Evolutionary conservation across 495 filamentous ascomycete genomes (phyloP), one percentile per base, ranked within the genome.

Genomic region (Cryomyces minteri): DNA sequence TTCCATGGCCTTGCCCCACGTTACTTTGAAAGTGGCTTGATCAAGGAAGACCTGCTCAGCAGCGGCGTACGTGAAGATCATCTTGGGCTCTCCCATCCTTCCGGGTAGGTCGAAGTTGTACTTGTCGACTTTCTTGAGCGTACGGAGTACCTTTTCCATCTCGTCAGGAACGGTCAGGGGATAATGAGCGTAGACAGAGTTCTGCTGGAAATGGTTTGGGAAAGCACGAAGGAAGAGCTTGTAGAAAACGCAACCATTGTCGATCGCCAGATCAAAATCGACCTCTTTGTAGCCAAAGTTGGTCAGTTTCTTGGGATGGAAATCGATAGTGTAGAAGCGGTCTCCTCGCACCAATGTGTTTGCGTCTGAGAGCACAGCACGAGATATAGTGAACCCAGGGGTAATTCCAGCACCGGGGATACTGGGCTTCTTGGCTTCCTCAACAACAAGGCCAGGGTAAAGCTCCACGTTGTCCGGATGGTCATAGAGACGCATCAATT

Each of bases 281-380:
- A 70, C 69, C 43, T 74, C 69, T 9, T 54, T 63, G 54, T 62
- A 70, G 4, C 82, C 85, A 83, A 83, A 94, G 54, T 82, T 87
- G 4, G 87, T 94, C 11, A 93, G 69, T 46, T 76, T 72, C 32
- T 72, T 74, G 0, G 87, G 73, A 31, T 75, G 81, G 58, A 84
- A 60, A 51, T 74, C 70, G 40, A 72, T 64, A 5, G 87, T 92
- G 60, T 90, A 88, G 63, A 88, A 87, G 5, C 87, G 70, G 58
- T 94, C 87, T 12, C 85, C 82, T 32, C 87, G 73, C 34, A 92
- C 84, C n/a, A 93, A 63, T 34, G 76, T 75, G 6, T 87, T 81
- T 2, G 87, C 87, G 58, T 94, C 87, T 0, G 83, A 88, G 5
- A 94, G 67, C 43, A 94, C 79, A 1, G 81, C 81, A 49, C 83